phyloP scores from a whole-genome alignment of 345 rosid species.

The Eucalyptus urophylla region DNA sequence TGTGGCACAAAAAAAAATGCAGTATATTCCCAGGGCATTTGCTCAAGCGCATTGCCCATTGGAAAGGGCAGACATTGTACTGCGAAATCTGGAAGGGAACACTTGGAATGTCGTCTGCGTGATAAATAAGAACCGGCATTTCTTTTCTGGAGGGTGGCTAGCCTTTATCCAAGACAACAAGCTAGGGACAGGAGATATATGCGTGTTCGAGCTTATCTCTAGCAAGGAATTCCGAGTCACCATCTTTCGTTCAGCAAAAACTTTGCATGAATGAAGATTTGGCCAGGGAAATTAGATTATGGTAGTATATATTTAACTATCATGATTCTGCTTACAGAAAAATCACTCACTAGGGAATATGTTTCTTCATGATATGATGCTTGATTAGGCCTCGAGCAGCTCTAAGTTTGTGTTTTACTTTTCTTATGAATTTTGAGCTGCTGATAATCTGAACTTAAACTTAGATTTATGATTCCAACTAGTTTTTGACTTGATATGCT shows the following conservation, averaged over 20 bases:
- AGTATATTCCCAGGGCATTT: neutral
- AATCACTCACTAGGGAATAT: neutral
- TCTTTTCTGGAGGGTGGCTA: neutral
- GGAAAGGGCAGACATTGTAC: neutral
- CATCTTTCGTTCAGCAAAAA: neutral
- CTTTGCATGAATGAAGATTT: neutral
- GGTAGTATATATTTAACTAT: neutral
- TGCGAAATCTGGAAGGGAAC: neutral
- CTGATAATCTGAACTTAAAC: neutral
- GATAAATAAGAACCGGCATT: neutral
- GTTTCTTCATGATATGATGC: neutral
- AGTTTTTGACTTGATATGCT: neutral
- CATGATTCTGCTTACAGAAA: neutral
- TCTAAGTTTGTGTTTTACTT: neutral
- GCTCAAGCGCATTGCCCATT: neutral
- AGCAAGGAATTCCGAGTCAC: neutral
- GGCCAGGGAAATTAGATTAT: neutral
- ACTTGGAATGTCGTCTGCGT: neutral
- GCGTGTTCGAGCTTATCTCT: neutral
- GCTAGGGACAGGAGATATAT: neutral
- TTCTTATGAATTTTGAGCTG: neutral
- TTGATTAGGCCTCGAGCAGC: neutral
- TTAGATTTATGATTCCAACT: neutral
- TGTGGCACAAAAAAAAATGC: neutral
- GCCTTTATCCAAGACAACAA: neutral